phyloP scores from a whole-genome alignment of 345 rosid species.

The Syzygium jambos region DNA sequence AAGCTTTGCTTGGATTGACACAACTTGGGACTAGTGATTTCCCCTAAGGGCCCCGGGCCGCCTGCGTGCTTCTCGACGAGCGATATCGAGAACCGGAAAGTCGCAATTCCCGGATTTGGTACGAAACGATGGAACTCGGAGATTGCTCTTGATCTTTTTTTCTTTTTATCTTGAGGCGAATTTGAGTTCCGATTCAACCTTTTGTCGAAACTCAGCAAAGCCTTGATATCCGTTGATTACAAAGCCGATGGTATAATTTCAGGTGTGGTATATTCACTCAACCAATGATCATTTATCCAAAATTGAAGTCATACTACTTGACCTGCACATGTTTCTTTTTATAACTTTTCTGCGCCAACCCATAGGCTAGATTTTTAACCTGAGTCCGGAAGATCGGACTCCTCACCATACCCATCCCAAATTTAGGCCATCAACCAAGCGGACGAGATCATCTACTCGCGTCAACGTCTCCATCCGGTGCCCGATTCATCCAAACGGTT shows the following conservation, averaged over 20 bases:
- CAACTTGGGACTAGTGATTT: not conserved
- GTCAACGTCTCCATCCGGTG: not conserved
- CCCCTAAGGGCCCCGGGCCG: not conserved
- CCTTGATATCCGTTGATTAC: not conserved
- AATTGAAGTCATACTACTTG: not conserved
- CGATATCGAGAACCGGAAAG: not conserved
- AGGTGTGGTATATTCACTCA: not conserved
- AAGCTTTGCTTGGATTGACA: not conserved
- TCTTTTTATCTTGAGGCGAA: not conserved
- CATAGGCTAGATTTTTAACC: not conserved
- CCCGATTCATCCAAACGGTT: not conserved
- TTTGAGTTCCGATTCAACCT: accelerated
- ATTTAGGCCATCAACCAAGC: not conserved
- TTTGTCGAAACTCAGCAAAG: not conserved
- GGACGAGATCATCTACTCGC: not conserved
- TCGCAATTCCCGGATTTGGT: not conserved
- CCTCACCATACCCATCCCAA: not conserved
- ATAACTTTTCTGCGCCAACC: not conserved
- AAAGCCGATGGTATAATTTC: not conserved
- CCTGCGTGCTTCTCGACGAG: not conserved
- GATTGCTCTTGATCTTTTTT: not conserved
- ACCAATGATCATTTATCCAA: not conserved
- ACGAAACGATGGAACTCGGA: not conserved
- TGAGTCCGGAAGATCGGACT: not conserved
- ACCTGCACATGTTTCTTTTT: not conserved